Evolutionary conservation across 148 eudicot genomes (phyloP).

Genomic region (Gaultheria prostrata): DNA sequence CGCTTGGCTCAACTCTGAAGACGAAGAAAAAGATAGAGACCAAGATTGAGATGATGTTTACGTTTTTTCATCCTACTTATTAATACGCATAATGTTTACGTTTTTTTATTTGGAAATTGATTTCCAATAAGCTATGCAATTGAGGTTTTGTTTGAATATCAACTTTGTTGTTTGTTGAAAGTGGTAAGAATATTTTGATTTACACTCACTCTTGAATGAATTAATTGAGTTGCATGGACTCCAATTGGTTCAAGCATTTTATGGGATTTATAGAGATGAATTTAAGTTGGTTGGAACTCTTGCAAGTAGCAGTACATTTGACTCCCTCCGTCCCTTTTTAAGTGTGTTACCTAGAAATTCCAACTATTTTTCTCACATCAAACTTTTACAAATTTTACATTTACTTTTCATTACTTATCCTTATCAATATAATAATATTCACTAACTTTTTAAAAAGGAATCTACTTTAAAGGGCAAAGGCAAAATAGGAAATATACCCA

Average conservation of each 20-base stretch:
- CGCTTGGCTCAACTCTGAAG: constrained; percentile 43
- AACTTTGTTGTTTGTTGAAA: background rate
- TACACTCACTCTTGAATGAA: background rate
- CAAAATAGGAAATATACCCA: too few species aligned
- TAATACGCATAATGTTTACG: background rate
- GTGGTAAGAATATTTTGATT: background rate
- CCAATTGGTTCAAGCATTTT: background rate
- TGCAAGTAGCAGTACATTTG: too few species aligned
- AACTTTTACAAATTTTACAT: too few species aligned
- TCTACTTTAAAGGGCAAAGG: too few species aligned
- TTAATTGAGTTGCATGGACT: background rate
- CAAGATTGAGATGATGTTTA: background rate
- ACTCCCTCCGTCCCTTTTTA: too few species aligned
- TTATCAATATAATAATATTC: too few species aligned
- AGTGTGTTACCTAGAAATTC: too few species aligned
- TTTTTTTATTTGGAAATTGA: background rate
- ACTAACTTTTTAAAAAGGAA: too few species aligned
- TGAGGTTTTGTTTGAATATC: background rate
- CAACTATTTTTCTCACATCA: too few species aligned
- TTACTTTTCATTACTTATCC: too few species aligned
- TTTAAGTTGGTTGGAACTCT: background rate
- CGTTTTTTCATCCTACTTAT: background rate
- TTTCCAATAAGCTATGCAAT: background rate
- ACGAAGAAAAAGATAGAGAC: background rate
- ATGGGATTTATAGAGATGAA: background rate